These are phyloP conservation scores for Fusarium euwallaceae DNA, from an alignment of 2,329 filamentous ascomycete genomes.

Conservation along the genomic window DNA sequence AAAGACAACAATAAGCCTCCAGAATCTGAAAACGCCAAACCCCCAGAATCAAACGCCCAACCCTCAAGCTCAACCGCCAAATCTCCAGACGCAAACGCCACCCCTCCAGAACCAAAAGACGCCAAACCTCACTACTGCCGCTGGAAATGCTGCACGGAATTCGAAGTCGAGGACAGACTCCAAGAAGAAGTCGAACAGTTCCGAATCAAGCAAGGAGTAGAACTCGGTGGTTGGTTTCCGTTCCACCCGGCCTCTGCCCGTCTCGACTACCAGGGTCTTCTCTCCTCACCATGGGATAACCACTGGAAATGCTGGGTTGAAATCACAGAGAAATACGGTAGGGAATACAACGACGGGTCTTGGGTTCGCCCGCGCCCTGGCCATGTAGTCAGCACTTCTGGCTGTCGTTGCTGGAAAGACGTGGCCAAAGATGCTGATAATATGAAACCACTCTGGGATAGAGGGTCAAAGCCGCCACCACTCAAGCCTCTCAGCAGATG, in stretches of 20 bases:
- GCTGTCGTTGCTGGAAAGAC: slow-evolving; percentile 4
- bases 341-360: not conserved
- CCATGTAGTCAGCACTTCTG: not conserved
- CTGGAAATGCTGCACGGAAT: slow-evolving; percentile 24
- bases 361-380: not conserved
- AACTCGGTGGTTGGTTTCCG: not conserved
- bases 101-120: not conserved
- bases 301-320: slow-evolving; percentile 4
- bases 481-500: not conserved
- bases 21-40: no score
- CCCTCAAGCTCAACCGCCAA: no score
- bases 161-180: slow-evolving; percentile 3
- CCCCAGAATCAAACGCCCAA: no score
- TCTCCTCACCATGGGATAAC: slow-evolving; percentile 4
- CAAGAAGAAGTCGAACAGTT: not conserved
- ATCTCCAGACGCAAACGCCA: no score
- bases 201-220: not conserved
- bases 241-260: not conserved
- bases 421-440: not conserved
- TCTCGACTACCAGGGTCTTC: not conserved
- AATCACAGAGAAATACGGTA: not conserved
- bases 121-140: slow-evolving; percentile 20
- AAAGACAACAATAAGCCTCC: no score
- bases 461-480: not conserved
- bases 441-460: not conserved